These are phyloP conservation scores for Oidiodendron maius DNA, from an alignment of 495 filamentous ascomycete genomes.

Conservation along the genomic window DNA sequence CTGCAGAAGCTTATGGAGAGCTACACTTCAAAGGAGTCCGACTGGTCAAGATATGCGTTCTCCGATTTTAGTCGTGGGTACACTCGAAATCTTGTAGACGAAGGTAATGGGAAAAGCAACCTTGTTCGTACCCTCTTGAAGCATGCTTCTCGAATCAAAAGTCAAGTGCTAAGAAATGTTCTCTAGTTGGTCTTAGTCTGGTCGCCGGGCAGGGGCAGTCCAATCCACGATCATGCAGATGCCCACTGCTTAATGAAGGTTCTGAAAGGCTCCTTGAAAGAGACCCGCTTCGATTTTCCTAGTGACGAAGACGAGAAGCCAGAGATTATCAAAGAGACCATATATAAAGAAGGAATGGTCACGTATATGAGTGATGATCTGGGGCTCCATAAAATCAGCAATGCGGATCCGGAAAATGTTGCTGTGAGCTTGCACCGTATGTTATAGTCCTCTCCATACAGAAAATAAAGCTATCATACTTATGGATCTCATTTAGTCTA, in stretches of 20 bases:
- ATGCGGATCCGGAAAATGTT: slow-evolving; percentile 59
- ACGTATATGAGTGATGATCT: slow-evolving; percentile 86
- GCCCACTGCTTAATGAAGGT: slow-evolving; percentile 70
- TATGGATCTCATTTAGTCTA: slow-evolving; percentile 67
- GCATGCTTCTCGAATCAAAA: too few species aligned
- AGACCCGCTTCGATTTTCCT: slow-evolving; percentile 70
- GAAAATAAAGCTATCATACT: too few species aligned
- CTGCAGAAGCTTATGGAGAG: slow-evolving; percentile 62
- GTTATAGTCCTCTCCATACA: too few species aligned
- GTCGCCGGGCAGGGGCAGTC: slow-evolving; percentile 78
- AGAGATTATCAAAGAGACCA: slow-evolving; percentile 14
- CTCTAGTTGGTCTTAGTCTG: slow-evolving; percentile 82
- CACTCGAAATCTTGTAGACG: slow-evolving; percentile 84
- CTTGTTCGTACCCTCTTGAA: slow-evolving; percentile 52
- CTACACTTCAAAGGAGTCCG: slow-evolving; percentile 57
- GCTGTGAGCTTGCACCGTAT: slow-evolving; percentile 81
- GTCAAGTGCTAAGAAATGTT: too few species aligned
- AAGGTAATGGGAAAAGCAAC: slow-evolving; percentile 88
- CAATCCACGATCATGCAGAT: slow-evolving; percentile 83
- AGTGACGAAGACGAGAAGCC: slow-evolving; percentile 23
- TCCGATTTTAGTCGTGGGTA: slow-evolving; percentile 60
- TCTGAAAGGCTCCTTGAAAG: slow-evolving; percentile 69
- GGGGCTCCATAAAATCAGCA: slow-evolving; percentile 77
- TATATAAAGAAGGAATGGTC: slow-evolving; percentile 36
- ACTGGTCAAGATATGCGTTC: slow-evolving; percentile 71